Conservation (phyloP, 2,329 filamentous ascomycete species). For the Atkinsonella hypoxylon region DNA sequence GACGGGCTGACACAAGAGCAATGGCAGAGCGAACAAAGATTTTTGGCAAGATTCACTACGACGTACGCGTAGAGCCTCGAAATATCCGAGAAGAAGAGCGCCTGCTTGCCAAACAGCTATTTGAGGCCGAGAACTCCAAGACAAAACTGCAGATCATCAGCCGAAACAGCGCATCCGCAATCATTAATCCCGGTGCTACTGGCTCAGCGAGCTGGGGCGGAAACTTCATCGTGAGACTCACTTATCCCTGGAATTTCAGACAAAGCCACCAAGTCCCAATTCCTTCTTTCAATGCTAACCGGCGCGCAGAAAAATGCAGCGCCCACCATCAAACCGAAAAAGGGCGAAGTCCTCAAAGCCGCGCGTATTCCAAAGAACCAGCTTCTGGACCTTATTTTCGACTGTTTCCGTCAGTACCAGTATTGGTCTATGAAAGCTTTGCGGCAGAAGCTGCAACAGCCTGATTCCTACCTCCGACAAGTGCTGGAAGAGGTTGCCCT, state of each 20-base stretch:
- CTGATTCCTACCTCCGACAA: constrained; percentile 84
- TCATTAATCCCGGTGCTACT: constrained; percentile 42
- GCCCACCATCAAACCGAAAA: constrained; percentile 43
- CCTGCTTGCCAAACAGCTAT: constrained; percentile 46
- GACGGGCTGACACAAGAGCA: constrained; percentile 11
- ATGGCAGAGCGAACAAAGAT: constrained; percentile 65
- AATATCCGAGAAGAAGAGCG: constrained; percentile 58
- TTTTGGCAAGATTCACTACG: constrained; percentile 60
- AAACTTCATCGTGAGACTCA: constrained; percentile 44
- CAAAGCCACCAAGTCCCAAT: not conserved
- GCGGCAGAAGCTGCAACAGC: constrained; percentile 66
- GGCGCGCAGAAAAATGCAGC: constrained; percentile 37
- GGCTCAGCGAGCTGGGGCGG: constrained; percentile 26
- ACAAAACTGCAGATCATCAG: constrained; percentile 38
- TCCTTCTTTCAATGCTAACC: not conserved
- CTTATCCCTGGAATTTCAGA: constrained; percentile 3
- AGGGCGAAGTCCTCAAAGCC: constrained; percentile 64
- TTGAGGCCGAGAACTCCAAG: constrained; percentile 37
- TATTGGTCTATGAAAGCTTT: constrained; percentile 93
- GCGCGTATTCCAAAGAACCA: constrained; percentile 83
- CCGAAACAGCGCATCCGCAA: constrained; percentile 35
- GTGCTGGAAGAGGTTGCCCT: constrained; percentile 73
- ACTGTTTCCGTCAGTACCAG: constrained; percentile 70
- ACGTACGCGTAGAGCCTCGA: constrained; percentile 62
- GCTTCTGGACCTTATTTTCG: constrained; percentile 74